Percentiles rank a stretch among this genome's conserved stretches.
Evolutionary conservation across 768 basidiomycete species (phyloP).

Genomic region (Mycena albidolilacea): DNA sequence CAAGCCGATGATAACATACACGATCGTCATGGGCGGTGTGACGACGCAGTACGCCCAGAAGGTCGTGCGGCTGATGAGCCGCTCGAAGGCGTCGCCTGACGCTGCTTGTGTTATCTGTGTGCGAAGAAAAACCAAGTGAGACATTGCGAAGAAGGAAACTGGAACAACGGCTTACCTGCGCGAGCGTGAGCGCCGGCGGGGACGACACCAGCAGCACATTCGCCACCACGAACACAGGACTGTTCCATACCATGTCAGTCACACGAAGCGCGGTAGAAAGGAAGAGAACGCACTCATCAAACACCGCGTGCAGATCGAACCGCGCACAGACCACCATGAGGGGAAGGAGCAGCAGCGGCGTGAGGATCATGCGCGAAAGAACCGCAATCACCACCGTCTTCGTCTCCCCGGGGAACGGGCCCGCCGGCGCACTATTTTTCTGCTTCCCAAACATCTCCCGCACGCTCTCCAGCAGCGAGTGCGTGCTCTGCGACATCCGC

Average conservation of each 20-base stretch:
- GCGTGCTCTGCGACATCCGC: not conserved
- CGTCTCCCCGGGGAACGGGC: slow-evolving; percentile 73
- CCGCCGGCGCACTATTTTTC: slow-evolving; percentile 4
- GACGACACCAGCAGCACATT: slow-evolving; percentile 87
- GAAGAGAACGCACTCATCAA: slow-evolving; percentile 78
- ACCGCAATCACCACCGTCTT: slow-evolving; percentile 89
- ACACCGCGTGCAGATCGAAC: slow-evolving; percentile 72
- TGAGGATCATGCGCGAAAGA: slow-evolving; percentile 88
- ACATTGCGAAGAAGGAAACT: slow-evolving; percentile 12
- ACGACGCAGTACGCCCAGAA: slow-evolving; percentile 94
- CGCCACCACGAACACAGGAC: slow-evolving; percentile 90
- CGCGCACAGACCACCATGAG: slow-evolving; percentile 75
- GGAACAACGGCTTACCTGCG: slow-evolving; percentile 60
- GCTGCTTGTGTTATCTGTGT: slow-evolving; percentile 86
- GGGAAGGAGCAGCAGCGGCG: slow-evolving; percentile 85
- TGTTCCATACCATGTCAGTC: slow-evolving; percentile 45
- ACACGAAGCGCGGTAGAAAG: slow-evolving; percentile 17
- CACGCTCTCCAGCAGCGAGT: slow-evolving; percentile 51
- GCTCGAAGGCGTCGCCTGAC: slow-evolving; percentile 90
- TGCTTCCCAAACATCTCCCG: slow-evolving; percentile 59
- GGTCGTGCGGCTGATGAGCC: slow-evolving; percentile 84
- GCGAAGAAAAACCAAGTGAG: not conserved
- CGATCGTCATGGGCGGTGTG: slow-evolving; percentile 88
- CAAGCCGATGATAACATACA: slow-evolving; percentile 83
- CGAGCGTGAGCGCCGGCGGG: slow-evolving; percentile 76